Evolutionary conservation across 1,139 yeast genomes (phyloP).

Genomic region (Yamadazyma kanchanaburiensis): DNA sequence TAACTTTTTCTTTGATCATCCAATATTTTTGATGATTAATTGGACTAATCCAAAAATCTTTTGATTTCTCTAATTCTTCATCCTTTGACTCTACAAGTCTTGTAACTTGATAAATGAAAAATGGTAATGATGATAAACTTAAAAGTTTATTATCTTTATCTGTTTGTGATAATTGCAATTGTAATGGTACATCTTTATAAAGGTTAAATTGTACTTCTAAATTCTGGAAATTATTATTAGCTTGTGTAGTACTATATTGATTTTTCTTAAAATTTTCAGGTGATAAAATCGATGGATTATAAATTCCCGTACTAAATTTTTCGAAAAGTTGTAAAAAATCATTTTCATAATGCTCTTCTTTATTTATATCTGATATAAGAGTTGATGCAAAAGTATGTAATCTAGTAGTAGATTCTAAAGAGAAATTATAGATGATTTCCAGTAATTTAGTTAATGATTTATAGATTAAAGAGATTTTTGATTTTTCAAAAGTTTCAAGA

Average conservation of each 20-base stretch:
- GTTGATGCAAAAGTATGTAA: constrained; percentile 25
- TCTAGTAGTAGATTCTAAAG: constrained; percentile 25
- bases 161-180: constrained; percentile 19
- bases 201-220: constrained; percentile 37
- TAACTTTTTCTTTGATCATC: constrained; percentile 30
- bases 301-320: constrained; percentile 37
- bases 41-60: constrained; percentile 28
- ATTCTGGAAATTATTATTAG: constrained; percentile 37
- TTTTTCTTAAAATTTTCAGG: constrained; percentile 23
- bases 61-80: constrained; percentile 5
- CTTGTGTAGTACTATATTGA: constrained; percentile 24
- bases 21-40: constrained; percentile 33
- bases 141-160: constrained; percentile 17
- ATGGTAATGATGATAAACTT: constrained; percentile 33
- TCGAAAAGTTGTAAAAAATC: constrained; percentile 27
- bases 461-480: constrained; percentile 33
- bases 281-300: constrained; percentile 32
- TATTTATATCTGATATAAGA: constrained; percentile 23
- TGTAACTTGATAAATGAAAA: constrained; percentile 25
- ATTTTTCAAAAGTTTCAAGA: constrained; percentile 36
- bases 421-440: constrained; percentile 30
- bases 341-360: constrained; percentile 21
- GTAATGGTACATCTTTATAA: constrained; percentile 42
- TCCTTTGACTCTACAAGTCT: constrained; percentile 18
- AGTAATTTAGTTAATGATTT: constrained; percentile 33